Evolutionary conservation across 768 basidiomycete species (phyloP).

Genomic region (Leccinellum luteum): DNA sequence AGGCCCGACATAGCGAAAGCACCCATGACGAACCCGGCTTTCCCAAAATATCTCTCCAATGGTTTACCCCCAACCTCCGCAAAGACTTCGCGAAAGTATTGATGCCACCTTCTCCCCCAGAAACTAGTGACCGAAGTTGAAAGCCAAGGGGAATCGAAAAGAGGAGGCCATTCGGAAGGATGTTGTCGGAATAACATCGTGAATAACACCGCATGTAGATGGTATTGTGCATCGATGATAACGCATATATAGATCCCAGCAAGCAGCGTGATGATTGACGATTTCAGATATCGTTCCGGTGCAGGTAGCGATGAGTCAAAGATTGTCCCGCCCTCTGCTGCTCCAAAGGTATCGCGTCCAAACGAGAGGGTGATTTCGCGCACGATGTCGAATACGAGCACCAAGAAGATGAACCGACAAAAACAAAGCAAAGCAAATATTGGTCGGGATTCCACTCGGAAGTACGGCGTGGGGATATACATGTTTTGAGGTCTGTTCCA

Average conservation of each 20-base stretch:
- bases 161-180: conserved; percentile 59
- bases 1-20: conserved; percentile 60
- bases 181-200: conserved; percentile 47
- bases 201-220: conserved; percentile 41
- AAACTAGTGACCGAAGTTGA: conserved; percentile 58
- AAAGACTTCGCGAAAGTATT: conserved; percentile 59
- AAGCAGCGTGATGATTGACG: conserved; percentile 42
- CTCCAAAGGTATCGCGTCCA: conserved; percentile 39
- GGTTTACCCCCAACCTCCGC: conserved; percentile 49
- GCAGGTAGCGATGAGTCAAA: conserved; percentile 34
- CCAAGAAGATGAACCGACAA: conserved; percentile 4
- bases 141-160: conserved; percentile 56
- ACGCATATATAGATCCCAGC: conserved; percentile 45
- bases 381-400: conserved; percentile 5
- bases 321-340: conserved; percentile 35
- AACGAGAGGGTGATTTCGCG: conserved; percentile 18
- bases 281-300: conserved; percentile 38
- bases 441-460: conserved; percentile 18
- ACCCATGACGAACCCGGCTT: conserved; percentile 49
- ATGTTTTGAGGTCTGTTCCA: conserved; percentile 20
- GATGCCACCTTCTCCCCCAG: conserved; percentile 71
- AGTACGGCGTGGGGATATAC: conserved; percentile 12
- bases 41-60: conserved; percentile 42
- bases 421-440: conserved; percentile 19
- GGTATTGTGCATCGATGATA: conserved; percentile 43